These are phyloP conservation scores for Elongisporangium senticosum DNA, from an alignment of 352 stramenopile species.

Conservation along the genomic window DNA sequence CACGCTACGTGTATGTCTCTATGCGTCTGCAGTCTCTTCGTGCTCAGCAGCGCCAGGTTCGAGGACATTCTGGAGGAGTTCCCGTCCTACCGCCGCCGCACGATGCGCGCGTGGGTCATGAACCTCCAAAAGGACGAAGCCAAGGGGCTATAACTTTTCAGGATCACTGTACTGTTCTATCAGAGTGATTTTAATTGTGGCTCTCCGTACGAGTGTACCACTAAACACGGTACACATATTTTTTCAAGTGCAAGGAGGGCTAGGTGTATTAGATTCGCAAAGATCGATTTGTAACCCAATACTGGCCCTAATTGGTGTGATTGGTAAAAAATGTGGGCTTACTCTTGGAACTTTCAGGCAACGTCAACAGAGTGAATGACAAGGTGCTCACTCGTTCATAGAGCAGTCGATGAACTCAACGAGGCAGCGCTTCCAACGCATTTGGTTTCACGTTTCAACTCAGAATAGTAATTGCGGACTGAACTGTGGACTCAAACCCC, in stretches of 20 bases:
- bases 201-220: neutral
- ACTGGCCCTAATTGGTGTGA: no score
- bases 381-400: no score
- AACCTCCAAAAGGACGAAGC: constrained; percentile 8
- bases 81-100: constrained; percentile 46
- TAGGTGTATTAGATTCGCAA: neutral
- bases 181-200: neutral
- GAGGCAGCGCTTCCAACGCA: neutral
- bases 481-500: no score
- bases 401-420: no score
- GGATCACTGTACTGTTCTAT: neutral
- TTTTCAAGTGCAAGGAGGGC: no score
- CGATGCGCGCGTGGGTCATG: constrained; percentile 64
- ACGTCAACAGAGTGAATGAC: no score
- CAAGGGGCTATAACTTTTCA: neutral
- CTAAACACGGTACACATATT: neutral
- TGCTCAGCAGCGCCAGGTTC: constrained; percentile 56
- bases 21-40: constrained; percentile 68
- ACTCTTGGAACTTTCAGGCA: no score
- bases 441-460: neutral
- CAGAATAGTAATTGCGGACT: neutral
- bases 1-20: constrained; percentile 62
- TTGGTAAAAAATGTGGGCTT: no score
- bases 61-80: constrained; percentile 67
- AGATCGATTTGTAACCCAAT: no score